Evolutionary conservation across 352 stramenopile genomes (phyloP).

Genomic region (Phytophthora quininea): DNA sequence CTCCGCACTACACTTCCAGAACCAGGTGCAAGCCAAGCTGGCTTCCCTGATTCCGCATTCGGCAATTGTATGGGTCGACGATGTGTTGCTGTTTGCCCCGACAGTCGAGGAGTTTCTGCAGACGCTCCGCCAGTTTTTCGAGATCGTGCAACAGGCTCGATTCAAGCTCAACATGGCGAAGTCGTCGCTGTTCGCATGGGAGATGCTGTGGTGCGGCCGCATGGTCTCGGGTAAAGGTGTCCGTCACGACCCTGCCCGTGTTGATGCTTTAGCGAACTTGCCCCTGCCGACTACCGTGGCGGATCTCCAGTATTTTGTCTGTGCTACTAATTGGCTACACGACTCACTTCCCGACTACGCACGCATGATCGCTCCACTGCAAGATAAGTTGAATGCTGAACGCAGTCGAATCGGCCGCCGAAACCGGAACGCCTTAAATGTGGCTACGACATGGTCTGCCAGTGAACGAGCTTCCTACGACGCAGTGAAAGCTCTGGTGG

Average conservation of each 20-base stretch:
- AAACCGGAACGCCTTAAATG: conserved; percentile 1
- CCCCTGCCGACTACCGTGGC: conserved; percentile 2
- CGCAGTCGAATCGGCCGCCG: not conserved
- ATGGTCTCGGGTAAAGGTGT: conserved; percentile 24
- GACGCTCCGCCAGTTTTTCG: conserved; percentile 21
- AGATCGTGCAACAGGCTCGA: conserved; percentile 1
- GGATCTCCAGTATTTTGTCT: conserved; percentile 25
- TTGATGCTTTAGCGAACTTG: conserved; percentile 4
- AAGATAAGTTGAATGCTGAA: not conserved
- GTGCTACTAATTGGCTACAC: conserved; percentile 15
- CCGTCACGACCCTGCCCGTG: conserved; percentile 10
- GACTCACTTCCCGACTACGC: conserved; percentile 21
- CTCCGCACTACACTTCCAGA: conserved; percentile 14
- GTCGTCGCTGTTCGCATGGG: conserved; percentile 13
- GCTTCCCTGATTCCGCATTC: conserved; percentile 15
- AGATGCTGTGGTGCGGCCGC: conserved; percentile 30
- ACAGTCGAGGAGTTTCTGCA: conserved; percentile 9
- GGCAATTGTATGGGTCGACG: conserved; percentile 29
- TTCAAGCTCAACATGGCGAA: conserved; percentile 32
- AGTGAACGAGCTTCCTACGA: conserved; percentile 2
- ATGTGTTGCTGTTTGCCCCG: conserved; percentile 20
- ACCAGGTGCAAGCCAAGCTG: conserved; percentile 9
- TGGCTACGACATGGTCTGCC: not conserved
- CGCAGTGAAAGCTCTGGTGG: not conserved
- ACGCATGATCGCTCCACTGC: conserved; percentile 11